Percentiles rank a stretch among this genome's conserved stretches.
Conservation (phyloP, 2,329 filamentous ascomycete genomes). For the Talaromyces amestolkiae region DNA sequence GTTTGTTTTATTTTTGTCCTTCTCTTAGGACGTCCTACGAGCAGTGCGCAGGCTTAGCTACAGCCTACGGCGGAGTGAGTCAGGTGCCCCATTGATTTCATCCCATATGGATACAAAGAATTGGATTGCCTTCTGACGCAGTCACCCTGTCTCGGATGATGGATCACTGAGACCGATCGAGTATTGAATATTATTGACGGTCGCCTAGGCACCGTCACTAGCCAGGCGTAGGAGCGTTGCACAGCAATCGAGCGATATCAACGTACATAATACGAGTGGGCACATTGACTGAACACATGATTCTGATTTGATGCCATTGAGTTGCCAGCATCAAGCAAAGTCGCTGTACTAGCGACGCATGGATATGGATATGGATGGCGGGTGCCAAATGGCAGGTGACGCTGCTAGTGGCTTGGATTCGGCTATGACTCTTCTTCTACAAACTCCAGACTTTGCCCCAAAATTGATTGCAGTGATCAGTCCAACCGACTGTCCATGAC, state of each 20-base stretch:
- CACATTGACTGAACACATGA: neutral
- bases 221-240: conserved; percentile 1
- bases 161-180: conserved; percentile 1
- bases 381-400: conserved; percentile 9
- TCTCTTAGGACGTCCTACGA: neutral
- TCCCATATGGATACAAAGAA: neutral
- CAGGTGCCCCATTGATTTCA: neutral
- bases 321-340: neutral
- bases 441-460: neutral
- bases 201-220: neutral
- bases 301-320: neutral
- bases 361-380: neutral
- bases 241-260: conserved; percentile 5
- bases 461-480: neutral
- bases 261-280: neutral
- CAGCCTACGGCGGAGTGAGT: neutral
- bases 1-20: conserved; percentile 5
- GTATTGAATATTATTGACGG: neutral
- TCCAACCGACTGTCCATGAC: neutral
- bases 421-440: neutral
- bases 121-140: neutral
- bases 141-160: neutral
- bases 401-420: conserved; percentile 2
- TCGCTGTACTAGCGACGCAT: neutral
- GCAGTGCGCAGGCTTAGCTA: neutral